Percentiles rank a stretch among this genome's conserved stretches.
Evolutionary conservation across 2,329 filamentous ascomycete species (phyloP).

Genomic region (Fusarium mexicanum): DNA sequence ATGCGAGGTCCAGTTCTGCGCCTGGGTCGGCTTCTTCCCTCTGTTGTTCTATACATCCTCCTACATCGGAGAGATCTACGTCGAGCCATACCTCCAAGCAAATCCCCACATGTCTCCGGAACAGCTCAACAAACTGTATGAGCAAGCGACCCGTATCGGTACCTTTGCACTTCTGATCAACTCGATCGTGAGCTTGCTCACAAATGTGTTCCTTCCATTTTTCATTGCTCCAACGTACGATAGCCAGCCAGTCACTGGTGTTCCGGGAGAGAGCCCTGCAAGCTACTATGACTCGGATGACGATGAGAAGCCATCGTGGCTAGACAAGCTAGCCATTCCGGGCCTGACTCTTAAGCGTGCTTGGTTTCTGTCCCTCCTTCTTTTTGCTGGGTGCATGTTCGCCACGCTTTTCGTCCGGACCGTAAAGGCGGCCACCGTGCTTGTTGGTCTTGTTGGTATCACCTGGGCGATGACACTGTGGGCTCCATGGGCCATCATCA

Average conservation of each 20-base stretch:
- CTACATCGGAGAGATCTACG: conserved; percentile 92
- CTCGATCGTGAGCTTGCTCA: conserved; percentile 82
- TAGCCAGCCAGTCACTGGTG: conserved; percentile 49
- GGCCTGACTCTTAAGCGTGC: conserved; percentile 87
- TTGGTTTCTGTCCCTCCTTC: conserved; percentile 86
- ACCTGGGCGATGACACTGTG: conserved; percentile 94
- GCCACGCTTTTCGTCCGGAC: conserved; percentile 81
- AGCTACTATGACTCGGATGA: conserved; percentile 45
- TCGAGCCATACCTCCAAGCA: conserved; percentile 79
- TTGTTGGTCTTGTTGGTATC: conserved; percentile 85
- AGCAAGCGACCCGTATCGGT: conserved; percentile 84
- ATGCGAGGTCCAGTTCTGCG: conserved; percentile 83
- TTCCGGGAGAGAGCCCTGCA: conserved; percentile 46
- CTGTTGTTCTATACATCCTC: conserved; percentile 96
- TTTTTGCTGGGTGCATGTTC: conserved; percentile 85
- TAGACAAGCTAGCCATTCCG: conserved; percentile 77
- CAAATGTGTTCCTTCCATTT: conserved; percentile 86
- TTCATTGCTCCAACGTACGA: conserved; percentile 86
- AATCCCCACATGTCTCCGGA: conserved; percentile 81
- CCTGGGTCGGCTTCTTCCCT: conserved; percentile 96
- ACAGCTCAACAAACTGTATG: conserved; percentile 83
- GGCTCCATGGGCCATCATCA: conserved; percentile 96
- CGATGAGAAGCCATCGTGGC: conserved; percentile 52
- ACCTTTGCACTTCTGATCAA: conserved; percentile 91
- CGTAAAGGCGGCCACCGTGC: conserved; percentile 75